Evolutionary conservation across 768 basidiomycete species (phyloP).

Genomic region (Serendipita sp.): DNA sequence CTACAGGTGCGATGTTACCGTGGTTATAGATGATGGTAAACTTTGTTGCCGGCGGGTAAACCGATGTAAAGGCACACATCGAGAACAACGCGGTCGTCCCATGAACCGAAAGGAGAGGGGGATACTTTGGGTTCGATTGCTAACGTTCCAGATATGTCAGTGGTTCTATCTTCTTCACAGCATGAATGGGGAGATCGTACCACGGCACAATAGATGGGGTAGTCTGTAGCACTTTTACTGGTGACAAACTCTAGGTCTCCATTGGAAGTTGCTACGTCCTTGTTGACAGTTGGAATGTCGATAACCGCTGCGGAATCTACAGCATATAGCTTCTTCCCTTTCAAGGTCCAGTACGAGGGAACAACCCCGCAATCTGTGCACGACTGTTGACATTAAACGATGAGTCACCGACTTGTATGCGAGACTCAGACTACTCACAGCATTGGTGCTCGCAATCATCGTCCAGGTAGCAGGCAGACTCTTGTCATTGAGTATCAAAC

Average conservation of each 20-base stretch:
- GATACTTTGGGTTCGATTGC: not conserved
- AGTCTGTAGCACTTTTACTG: not conserved
- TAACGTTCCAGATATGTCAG: not conserved
- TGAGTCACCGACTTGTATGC: not conserved
- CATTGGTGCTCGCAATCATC: not conserved
- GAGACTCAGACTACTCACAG: not conserved
- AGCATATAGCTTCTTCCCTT: not conserved
- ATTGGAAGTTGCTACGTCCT: not conserved
- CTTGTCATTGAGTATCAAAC: not conserved
- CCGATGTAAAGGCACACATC: constrained; percentile 3
- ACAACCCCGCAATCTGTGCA: not conserved
- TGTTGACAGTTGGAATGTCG: not conserved
- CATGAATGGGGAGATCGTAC: not conserved
- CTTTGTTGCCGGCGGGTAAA: not conserved
- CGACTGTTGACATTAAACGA: not conserved
- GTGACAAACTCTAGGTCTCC: not conserved
- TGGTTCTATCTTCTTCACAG: not conserved
- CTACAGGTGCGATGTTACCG: not conserved
- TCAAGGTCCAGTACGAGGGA: not conserved
- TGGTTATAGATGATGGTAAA: constrained; percentile 1
- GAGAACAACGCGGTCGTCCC: not conserved
- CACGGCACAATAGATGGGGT: not conserved
- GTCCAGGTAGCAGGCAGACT: not conserved
- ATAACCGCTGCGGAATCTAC: not conserved
- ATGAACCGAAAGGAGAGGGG: not conserved